A percentile compares a stretch with the other conserved stretches of the same genome.
These are phyloP conservation scores for Passalora sequoiae DNA, from an alignment of 2,329 filamentous ascomycete species.

Conservation along the genomic window DNA sequence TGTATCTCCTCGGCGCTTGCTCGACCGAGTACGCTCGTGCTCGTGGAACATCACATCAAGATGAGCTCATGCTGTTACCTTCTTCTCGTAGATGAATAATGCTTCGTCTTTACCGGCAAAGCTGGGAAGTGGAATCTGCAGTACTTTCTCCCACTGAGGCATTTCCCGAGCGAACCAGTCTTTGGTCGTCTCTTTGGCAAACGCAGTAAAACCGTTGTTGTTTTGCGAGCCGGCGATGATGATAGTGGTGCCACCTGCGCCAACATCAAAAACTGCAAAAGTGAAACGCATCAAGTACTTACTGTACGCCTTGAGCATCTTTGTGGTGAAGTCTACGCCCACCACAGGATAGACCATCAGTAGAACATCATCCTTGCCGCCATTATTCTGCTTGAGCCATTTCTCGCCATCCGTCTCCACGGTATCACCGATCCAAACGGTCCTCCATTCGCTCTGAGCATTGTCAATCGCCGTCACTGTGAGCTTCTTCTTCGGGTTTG, in stretches of 20 bases:
- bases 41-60: no score
- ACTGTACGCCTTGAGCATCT: conserved; percentile 56
- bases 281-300: no score
- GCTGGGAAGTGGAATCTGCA: conserved; percentile 64
- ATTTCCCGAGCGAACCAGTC: conserved; percentile 60
- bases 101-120: conserved; percentile 75
- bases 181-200: conserved; percentile 57
- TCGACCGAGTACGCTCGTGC: no score
- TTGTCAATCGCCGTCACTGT: conserved; percentile 60
- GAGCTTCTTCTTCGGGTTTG: conserved; percentile 34
- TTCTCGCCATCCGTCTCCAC: conserved; percentile 55
- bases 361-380: conserved; percentile 55
- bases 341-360: conserved; percentile 70
- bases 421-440: conserved; percentile 64
- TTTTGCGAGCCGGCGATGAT: conserved; percentile 73
- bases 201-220: conserved; percentile 67
- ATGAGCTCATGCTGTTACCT: no score
- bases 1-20: no score
- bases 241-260: conserved; percentile 56
- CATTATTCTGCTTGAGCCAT: conserved; percentile 50
- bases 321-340: conserved; percentile 60
- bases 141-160: conserved; percentile 52
- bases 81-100: conserved; percentile 57
- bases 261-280: no score
- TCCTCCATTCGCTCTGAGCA: conserved; percentile 62